Evolutionary conservation across 2,329 filamentous ascomycete genomes (phyloP).

Genomic region (Verticillium tricorpus): DNA sequence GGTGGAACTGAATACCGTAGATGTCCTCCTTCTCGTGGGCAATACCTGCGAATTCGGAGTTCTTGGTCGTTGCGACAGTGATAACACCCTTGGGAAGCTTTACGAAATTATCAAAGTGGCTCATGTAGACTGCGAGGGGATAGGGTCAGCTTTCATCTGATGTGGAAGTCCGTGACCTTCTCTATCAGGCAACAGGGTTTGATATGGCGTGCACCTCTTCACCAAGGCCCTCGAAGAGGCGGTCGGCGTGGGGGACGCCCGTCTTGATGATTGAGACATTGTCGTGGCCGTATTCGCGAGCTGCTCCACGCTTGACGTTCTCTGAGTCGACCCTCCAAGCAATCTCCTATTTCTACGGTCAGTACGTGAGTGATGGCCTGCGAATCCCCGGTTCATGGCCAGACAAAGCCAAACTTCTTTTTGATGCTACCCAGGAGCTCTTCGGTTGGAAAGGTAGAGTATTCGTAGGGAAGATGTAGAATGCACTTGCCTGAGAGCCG

Average conservation of each 20-base stretch:
- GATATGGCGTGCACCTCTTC: conserved; percentile 52
- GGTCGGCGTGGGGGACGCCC: conserved; percentile 60
- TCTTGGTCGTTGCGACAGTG: conserved; percentile 69
- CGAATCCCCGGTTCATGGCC: no score
- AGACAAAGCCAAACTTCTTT: no score
- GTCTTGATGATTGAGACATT: conserved; percentile 57
- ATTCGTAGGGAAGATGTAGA: no score
- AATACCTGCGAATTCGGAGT: conserved; percentile 76
- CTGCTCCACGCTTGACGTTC: conserved; percentile 16
- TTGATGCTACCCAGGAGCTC: no score
- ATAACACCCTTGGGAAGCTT: conserved; percentile 69
- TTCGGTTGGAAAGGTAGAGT: no score
- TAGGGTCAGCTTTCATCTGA: neutral
- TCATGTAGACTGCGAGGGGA: conserved; percentile 63
- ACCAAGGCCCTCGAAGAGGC: conserved; percentile 72
- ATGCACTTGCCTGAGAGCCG: conserved; percentile 27
- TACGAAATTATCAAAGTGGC: conserved; percentile 80
- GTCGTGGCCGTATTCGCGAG: conserved; percentile 13
- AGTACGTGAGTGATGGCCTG: neutral
- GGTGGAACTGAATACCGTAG: conserved; percentile 86
- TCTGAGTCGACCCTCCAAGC: conserved; percentile 60
- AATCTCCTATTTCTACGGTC: conserved; percentile 50
- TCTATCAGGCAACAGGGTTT: neutral
- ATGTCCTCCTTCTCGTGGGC: conserved; percentile 67
- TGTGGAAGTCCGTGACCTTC: no score